Conservation (phyloP, 1,139 yeast species). For the Lizanozyma gosingica region DNA sequence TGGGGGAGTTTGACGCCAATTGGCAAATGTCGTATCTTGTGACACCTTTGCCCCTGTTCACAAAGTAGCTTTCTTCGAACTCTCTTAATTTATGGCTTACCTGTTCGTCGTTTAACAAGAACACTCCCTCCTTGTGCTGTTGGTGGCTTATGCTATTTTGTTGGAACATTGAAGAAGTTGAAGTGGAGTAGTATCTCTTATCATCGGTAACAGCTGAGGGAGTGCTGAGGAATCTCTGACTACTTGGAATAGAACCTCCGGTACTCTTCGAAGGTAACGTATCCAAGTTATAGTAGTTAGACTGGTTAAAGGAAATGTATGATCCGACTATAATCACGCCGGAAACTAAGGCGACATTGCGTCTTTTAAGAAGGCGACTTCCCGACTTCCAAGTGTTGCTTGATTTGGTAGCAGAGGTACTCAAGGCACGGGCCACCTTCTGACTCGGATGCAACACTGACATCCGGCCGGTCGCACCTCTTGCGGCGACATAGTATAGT, state of each 20-base stretch:
- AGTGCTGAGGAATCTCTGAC: not conserved
- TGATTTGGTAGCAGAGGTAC: slow-evolving; percentile 5
- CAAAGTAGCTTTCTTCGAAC: slow-evolving; percentile 70
- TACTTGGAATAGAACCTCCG: slow-evolving; percentile 3
- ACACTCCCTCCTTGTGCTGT: slow-evolving; percentile 36
- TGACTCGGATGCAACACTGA: slow-evolving; percentile 9
- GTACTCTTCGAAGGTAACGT: slow-evolving; percentile 24
- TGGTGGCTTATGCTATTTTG: slow-evolving; percentile 33
- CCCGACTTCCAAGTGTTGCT: slow-evolving; percentile 2
- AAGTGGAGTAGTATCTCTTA: slow-evolving; percentile 30
- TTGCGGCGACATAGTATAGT: slow-evolving; percentile 19
- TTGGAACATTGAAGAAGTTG: slow-evolving; percentile 35
- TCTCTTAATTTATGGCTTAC: slow-evolving; percentile 63
- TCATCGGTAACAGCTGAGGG: slow-evolving; percentile 10
- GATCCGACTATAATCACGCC: slow-evolving; percentile 40
- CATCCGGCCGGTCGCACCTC: slow-evolving; percentile 13
- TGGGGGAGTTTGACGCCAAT: slow-evolving; percentile 84
- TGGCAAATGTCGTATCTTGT: slow-evolving; percentile 87
- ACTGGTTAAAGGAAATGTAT: slow-evolving; percentile 32
- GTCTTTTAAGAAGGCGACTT: slow-evolving; percentile 14
- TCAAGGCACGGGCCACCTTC: slow-evolving; percentile 8
- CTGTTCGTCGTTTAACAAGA: slow-evolving; percentile 60
- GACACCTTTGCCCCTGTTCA: slow-evolving; percentile 85
- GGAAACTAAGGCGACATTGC: slow-evolving; percentile 35
- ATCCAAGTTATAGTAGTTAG: slow-evolving; percentile 36